phyloP scores from a whole-genome alignment of 768 basidiomycete genomes.

The Butyriboletus loyo region DNA sequence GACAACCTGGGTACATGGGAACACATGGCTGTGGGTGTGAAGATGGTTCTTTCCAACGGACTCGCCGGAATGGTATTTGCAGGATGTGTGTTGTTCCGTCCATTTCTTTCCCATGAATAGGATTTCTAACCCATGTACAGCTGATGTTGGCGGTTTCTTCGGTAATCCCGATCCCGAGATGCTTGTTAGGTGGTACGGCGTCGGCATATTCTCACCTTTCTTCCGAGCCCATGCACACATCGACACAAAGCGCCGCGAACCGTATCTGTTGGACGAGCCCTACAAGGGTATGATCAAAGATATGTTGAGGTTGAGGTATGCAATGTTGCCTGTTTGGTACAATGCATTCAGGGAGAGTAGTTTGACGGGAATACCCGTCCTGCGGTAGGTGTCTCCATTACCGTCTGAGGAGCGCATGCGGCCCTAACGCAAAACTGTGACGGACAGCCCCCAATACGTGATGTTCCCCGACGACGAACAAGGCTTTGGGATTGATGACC shows the following conservation, averaged over 20 bases:
- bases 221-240: slow-evolving; percentile 98
- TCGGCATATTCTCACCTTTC: slow-evolving; percentile 94
- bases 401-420: not conserved
- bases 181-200: slow-evolving; percentile 96
- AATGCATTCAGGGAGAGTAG: slow-evolving; percentile 93
- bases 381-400: slow-evolving; percentile 52
- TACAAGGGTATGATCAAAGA: slow-evolving; percentile 81
- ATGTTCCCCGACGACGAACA: slow-evolving; percentile 85
- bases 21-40: slow-evolving; percentile 89
- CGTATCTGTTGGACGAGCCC: slow-evolving; percentile 87
- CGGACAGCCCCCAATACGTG: slow-evolving; percentile 88
- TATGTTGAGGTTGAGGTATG: slow-evolving; percentile 77
- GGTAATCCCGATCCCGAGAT: slow-evolving; percentile 94
- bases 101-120: not conserved
- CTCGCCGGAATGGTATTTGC: slow-evolving; percentile 90
- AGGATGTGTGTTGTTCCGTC: slow-evolving; percentile 62
- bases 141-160: slow-evolving; percentile 99
- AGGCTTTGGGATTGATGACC: slow-evolving; percentile 90
- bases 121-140: slow-evolving; percentile 42
- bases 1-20: slow-evolving; percentile 98
- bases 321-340: slow-evolving; percentile 91
- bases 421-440: not conserved
- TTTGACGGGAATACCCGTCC: slow-evolving; percentile 74
- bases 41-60: slow-evolving; percentile 88
- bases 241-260: slow-evolving; percentile 96